Base-by-base conservation (phyloP, 179 eudicot genomes). In the Vitellaria paradoxa region DNA sequence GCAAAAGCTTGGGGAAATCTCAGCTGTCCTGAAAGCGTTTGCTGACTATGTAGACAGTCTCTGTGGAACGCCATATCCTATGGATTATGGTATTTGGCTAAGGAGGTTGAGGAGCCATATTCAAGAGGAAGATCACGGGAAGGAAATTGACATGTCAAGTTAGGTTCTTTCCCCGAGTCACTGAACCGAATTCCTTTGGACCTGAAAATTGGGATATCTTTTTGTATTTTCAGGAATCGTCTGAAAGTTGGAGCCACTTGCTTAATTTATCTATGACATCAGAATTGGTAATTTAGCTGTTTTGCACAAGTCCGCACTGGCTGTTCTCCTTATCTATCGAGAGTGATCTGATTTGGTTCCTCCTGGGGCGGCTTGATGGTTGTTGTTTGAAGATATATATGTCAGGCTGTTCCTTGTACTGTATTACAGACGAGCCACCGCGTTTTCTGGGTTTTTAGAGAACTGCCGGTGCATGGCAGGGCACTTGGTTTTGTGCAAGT, bases 11-110 rank as follows among this genome's bases (percentile, higher is more conserved):
- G 98, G 98, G 71, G 94, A 93, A 37, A 89, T 91, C 69, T 91
- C 98, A 17, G 97, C 98, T 61, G 87, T 93, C 62, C 72, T 93
- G 61, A 93, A 93, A 82, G 98, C 97, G 55, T 93, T 93, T 80
- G 92, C 98, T 47, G 98, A 93, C 81, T 93, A 92, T 79, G 98
- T 93, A 17, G 98, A 93, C 73, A 93, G 97, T 83, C 77, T 93
- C 7, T 93, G 97, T 78, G 97, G 97, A 20, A 93, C 98, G 2
- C 98, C 98, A 0, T 93, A 93, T 77, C 94, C 93, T 13, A 89
- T 93, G 63, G 91, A 91, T 75, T 85, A 86, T 72, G 89, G 86
- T 30, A 90, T 90, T 24, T 93, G 98, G 98, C 83, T 92, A 53
- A 88, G 91, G 82, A 87, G 98, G 76, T 80, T 93, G 78, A 86